Evolutionary conservation across 345 rosid species (phyloP), one percentile per base, ranked within the genome.

Genomic region (Boechera stricta): DNA sequence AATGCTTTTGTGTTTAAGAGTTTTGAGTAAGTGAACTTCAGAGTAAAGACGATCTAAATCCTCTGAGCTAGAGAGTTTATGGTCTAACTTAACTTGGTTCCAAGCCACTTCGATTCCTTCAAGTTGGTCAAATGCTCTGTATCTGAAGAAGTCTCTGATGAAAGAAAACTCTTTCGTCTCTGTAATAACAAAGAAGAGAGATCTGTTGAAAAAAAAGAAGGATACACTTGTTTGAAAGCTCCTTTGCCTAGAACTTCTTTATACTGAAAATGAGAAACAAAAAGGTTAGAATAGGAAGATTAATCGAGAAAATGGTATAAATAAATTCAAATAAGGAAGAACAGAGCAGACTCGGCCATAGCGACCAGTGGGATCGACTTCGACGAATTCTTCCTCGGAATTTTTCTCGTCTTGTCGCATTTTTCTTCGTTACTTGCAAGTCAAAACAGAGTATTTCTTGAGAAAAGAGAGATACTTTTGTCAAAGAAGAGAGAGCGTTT

Each of bases 221-320:
- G 98, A 96, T 96, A 96, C 99, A 93, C 99, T 81, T 90, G 89
- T 84, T 96, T 96, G 90, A 90, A 93, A 71, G 99, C 96, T 36
- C 99, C 99, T 85, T 84, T 93, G 66, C 98, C 99, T 80, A 96
- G 83, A 72, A 96, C 82, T 79, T 91, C 96, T 79, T 88, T 93
- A 72, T 86, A 89, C 99, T 93, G 94, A 18, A 51, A 77, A 74
- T 16, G 33, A n/a, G 16, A 56, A 49, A 39, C 10, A 44, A 61
- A 51, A 44, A 26, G 3, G 47, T 76, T 63, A 39, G 12, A 65
- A 75, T 45, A 1, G 31, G 52, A 55, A 36, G 0, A 55, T 7
- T 39, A 53, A 48, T 15, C 4, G 24, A 29, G 6, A 62, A 44
- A 48, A 69, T 38, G 7, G 42, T 39, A 3, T 9, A 3, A 11